These are phyloP conservation scores for Saussurea involucrata DNA, from an alignment of 129 eudicot species.

Conservation along the genomic window DNA sequence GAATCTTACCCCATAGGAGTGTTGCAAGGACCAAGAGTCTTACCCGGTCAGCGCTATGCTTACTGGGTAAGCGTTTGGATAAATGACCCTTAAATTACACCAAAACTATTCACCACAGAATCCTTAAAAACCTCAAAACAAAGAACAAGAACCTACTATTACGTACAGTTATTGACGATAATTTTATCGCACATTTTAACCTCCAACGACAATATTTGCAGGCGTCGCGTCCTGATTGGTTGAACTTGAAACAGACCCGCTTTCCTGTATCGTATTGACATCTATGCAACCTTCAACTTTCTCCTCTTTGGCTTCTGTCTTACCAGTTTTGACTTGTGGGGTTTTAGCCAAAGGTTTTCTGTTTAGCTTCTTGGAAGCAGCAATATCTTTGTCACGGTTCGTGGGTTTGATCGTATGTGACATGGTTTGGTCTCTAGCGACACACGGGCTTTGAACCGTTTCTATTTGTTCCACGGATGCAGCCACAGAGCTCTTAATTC, in stretches of 20 bases:
- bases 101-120: conserved; percentile 12
- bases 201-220: conserved; percentile 41
- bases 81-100: too few species aligned
- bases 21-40: too few species aligned
- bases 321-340: conserved; percentile 10
- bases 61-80: too few species aligned
- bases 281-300: conserved; percentile 18
- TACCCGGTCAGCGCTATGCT: too few species aligned
- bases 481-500: conserved; percentile 43
- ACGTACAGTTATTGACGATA: not conserved
- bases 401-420: conserved; percentile 31
- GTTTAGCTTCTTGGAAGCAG: conserved; percentile 41
- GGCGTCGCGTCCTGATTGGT: conserved; percentile 22
- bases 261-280: conserved; percentile 3
- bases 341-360: conserved; percentile 42
- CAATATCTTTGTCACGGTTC: conserved; percentile 21
- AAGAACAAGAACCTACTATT: conserved; percentile 12
- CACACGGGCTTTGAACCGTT: conserved; percentile 42
- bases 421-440: conserved; percentile 21
- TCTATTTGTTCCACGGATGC: conserved; percentile 21
- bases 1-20: too few species aligned
- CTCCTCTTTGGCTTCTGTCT: conserved; percentile 25
- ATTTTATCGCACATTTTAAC: conserved; percentile 12
- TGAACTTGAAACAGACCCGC: conserved; percentile 12
- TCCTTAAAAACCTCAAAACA: conserved; percentile 9